phyloP scores from a whole-genome alignment of 1,284 basidiomycete species.

The Tilletia caries region DNA sequence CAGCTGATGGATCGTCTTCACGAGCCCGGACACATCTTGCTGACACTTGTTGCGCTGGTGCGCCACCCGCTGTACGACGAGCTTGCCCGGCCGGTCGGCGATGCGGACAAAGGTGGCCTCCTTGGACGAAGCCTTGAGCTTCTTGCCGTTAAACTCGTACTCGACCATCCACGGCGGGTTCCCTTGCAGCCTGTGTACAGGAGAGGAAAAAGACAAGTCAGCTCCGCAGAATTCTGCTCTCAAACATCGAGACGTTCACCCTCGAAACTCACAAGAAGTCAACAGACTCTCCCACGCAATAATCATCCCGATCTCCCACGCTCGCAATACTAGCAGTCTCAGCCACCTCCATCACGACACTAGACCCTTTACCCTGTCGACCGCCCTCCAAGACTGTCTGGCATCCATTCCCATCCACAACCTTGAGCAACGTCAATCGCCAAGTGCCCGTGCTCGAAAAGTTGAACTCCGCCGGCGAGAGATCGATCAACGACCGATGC shows the following conservation, averaged over 20 bases:
- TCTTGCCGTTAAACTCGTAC: slow-evolving; percentile 77
- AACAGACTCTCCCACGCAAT: slow-evolving; percentile 84
- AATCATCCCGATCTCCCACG: slow-evolving; percentile 71
- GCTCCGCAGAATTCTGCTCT: background rate
- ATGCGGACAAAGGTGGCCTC: slow-evolving; percentile 76
- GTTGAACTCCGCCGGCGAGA: slow-evolving; percentile 70
- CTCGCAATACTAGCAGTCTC: slow-evolving; percentile 90
- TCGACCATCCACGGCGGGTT: slow-evolving; percentile 91
- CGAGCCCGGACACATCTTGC: slow-evolving; percentile 63
- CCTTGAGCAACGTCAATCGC: slow-evolving; percentile 58
- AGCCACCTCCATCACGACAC: slow-evolving; percentile 66
- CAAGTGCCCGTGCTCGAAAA: slow-evolving; percentile 70
- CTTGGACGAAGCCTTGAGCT: slow-evolving; percentile 70
- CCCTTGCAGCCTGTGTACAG: slow-evolving; percentile 66
- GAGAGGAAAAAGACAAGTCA: background rate
- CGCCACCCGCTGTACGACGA: slow-evolving; percentile 77
- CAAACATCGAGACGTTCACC: too few species aligned
- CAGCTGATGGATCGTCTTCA: slow-evolving; percentile 73
- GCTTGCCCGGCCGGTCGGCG: slow-evolving; percentile 75
- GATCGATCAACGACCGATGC: slow-evolving; percentile 73
- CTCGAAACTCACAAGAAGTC: slow-evolving; percentile 70
- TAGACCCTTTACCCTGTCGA: background rate
- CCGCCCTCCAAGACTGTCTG: slow-evolving; percentile 14
- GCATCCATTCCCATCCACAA: slow-evolving; percentile 45
- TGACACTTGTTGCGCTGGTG: slow-evolving; percentile 61